Conservation (phyloP, 1,139 yeast genomes). For the Taphrina communis region DNA sequence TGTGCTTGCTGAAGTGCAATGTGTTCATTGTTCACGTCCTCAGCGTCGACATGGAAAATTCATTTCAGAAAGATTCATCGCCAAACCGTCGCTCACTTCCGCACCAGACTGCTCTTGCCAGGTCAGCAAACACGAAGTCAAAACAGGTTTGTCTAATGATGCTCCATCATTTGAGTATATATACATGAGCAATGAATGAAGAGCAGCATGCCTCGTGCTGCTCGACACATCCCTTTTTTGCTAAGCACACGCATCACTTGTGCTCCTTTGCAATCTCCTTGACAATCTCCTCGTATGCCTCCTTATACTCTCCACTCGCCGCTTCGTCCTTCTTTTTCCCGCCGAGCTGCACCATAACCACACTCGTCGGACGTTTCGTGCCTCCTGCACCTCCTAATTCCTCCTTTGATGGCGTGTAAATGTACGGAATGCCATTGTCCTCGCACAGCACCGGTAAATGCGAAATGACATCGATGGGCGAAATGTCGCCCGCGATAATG, state of each 20-base stretch:
- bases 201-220: too few relatives aligned
- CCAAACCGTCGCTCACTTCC: too few relatives aligned
- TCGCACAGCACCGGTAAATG: conserved; percentile 98
- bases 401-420: conserved; percentile 55
- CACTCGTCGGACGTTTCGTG: conserved; percentile 97
- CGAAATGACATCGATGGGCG: conserved; percentile 95
- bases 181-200: neutral
- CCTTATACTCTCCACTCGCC: conserved; percentile 75
- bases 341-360: conserved; percentile 97
- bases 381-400: conserved; percentile 99
- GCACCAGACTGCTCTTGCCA: too few relatives aligned
- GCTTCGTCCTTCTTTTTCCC: conserved; percentile 83
- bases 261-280: conserved; percentile 68
- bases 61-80: too few relatives aligned
- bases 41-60: too few relatives aligned
- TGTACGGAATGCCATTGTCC: conserved; percentile 68
- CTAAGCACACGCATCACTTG: conserved; percentile 5
- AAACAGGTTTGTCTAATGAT: neutral
- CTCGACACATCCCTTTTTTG: too few relatives aligned
- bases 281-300: conserved; percentile 88
- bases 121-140: neutral
- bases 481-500: conserved; percentile 94
- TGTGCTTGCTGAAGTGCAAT: neutral
- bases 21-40: neutral
- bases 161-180: conserved; percentile 4